A percentile compares a stretch with the other conserved stretches of the same genome.
phyloP scores from a whole-genome alignment of 2,329 filamentous ascomycete species.

The Plenodomus lindquistii region DNA sequence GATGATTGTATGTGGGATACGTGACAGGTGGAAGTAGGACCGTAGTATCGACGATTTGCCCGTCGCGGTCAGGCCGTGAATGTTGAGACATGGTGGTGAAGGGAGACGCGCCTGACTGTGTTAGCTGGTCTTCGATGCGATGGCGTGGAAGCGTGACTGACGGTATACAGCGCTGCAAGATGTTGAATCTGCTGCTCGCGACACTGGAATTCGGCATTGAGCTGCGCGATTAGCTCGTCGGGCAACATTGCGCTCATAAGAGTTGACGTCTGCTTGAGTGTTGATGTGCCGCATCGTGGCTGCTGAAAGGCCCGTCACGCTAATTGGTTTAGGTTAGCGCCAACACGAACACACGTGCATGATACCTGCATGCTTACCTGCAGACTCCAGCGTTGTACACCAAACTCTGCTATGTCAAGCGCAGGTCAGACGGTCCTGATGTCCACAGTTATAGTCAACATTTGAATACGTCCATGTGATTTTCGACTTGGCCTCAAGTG shows the following conservation, averaged over 20 bases:
- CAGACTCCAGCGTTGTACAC: too few relatives aligned
- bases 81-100: slow-evolving; percentile 72
- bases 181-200: slow-evolving; percentile 54
- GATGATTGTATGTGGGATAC: slow-evolving; percentile 63
- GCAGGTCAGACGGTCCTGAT: too few relatives aligned
- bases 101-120: slow-evolving; percentile 63
- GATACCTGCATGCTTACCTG: background rate
- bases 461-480: too few relatives aligned
- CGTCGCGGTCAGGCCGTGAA: slow-evolving; percentile 84
- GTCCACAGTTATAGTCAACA: too few relatives aligned
- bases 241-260: slow-evolving; percentile 39
- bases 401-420: too few relatives aligned
- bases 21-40: slow-evolving; percentile 60
- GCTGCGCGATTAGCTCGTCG: slow-evolving; percentile 39
- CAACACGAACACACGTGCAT: slow-evolving; percentile 29
- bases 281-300: background rate
- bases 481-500: too few relatives aligned
- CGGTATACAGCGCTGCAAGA: slow-evolving; percentile 51
- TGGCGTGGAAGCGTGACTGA: slow-evolving; percentile 24
- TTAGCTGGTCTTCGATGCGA: slow-evolving; percentile 17
- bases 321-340: slow-evolving; percentile 8
- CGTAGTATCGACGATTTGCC: slow-evolving; percentile 77
- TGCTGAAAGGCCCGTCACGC: slow-evolving; percentile 12
- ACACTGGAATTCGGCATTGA: slow-evolving; percentile 46
- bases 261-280: background rate